Evolutionary conservation across 768 basidiomycete species (phyloP).

Genomic region (Auricularia cornea): DNA sequence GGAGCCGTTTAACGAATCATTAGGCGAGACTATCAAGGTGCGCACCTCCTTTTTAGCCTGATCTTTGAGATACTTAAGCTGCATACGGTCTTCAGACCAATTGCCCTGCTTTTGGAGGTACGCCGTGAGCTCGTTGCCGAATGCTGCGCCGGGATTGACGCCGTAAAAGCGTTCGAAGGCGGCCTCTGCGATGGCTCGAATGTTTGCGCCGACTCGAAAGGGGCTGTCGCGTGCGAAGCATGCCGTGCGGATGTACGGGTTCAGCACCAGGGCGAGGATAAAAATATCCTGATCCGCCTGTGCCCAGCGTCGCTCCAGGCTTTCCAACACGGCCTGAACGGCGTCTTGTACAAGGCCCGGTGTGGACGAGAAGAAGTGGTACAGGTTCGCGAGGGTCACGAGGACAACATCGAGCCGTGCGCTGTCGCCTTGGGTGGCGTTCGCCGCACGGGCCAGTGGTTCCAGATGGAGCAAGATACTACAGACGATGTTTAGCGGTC

Average conservation of each 20-base stretch:
- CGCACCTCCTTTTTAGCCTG: background rate
- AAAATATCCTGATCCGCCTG: slow-evolving; percentile 8
- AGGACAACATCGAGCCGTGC: slow-evolving; percentile 27
- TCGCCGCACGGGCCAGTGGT: slow-evolving; percentile 31
- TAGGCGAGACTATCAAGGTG: too few relatives aligned
- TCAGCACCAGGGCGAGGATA: slow-evolving; percentile 9
- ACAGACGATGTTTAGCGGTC: background rate
- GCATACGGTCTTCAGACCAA: slow-evolving; percentile 6
- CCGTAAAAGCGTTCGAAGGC: slow-evolving; percentile 7
- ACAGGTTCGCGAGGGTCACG: slow-evolving; percentile 24
- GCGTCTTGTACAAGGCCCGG: background rate
- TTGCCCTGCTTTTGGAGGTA: slow-evolving; percentile 3
- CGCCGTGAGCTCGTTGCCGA: slow-evolving; percentile 5
- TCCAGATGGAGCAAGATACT: slow-evolving; percentile 19
- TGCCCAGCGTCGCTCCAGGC: slow-evolving; percentile 12
- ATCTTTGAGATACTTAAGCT: slow-evolving; percentile 2
- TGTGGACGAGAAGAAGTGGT: background rate
- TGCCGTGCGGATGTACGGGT: slow-evolving; percentile 13
- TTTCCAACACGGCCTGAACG: slow-evolving; percentile 7
- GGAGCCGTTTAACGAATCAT: too few relatives aligned
- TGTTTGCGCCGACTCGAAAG: background rate
- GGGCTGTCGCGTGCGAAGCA: too few relatives aligned
- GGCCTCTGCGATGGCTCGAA: slow-evolving; percentile 7
- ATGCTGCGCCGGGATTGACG: background rate
- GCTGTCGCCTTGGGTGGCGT: slow-evolving; percentile 23